Evolutionary conservation across 164 flowering plant species (phyloP).

Genomic region (Taxillus chinensis): DNA sequence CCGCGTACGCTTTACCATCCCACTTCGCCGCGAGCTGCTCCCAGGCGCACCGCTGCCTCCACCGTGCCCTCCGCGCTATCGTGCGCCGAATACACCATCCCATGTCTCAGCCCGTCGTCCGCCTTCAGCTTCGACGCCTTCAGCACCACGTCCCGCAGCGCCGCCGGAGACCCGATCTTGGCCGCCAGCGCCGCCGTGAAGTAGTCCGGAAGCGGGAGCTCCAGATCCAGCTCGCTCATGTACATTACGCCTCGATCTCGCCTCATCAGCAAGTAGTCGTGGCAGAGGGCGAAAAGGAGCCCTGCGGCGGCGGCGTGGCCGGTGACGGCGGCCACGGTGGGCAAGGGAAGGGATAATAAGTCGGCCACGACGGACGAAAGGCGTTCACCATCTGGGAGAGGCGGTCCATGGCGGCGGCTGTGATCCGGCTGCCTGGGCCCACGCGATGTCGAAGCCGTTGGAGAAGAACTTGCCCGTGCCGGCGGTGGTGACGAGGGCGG

Average conservation of each 20-base stretch:
- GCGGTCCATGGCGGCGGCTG: constrained; percentile 13
- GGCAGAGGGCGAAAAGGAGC: constrained; percentile 35
- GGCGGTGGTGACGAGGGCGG: constrained; percentile 35
- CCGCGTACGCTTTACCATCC: constrained; percentile 38
- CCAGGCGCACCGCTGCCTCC: constrained; percentile 28
- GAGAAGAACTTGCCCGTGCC: constrained; percentile 43
- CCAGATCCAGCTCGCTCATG: constrained; percentile 52
- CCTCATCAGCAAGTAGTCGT: constrained; percentile 44
- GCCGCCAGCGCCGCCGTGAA: constrained; percentile 26
- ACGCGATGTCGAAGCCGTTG: constrained; percentile 49
- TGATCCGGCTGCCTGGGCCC: constrained; percentile 31
- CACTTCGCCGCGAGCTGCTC: constrained; percentile 28
- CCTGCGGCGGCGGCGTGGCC: constrained; percentile 69
- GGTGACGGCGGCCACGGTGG: constrained; percentile 43
- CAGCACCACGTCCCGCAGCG: constrained; percentile 24
- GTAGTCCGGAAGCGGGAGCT: constrained; percentile 35
- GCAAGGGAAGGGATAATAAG: constrained; percentile 41
- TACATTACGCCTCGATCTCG: constrained; percentile 30
- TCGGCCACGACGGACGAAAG: constrained; percentile 29
- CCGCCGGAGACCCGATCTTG: constrained; percentile 23
- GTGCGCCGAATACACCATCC: constrained; percentile 38
- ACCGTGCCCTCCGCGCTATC: constrained; percentile 25
- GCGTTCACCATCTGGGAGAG: constrained; percentile 19
- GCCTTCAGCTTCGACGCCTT: constrained; percentile 29
- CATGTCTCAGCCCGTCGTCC: constrained; percentile 31